Evolutionary conservation across 2,329 filamentous ascomycete species (phyloP).

Genomic region (Diaporthe sp.): DNA sequence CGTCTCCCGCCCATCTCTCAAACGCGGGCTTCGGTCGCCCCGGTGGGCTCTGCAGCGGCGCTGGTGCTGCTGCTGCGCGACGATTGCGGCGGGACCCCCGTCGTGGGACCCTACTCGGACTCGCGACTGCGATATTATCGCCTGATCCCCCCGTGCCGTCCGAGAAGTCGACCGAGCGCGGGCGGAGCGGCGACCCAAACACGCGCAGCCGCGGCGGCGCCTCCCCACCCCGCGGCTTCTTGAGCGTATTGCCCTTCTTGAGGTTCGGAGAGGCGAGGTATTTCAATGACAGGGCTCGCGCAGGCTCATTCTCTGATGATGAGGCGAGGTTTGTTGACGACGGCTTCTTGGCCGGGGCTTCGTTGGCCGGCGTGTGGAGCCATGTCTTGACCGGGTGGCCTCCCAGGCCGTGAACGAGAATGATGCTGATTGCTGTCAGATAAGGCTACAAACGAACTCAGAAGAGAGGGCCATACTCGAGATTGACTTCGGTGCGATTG

Average conservation of each 20-base stretch:
- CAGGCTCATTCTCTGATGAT: slow-evolving; percentile 28
- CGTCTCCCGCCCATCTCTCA: neutral
- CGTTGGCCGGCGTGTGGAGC: slow-evolving; percentile 41
- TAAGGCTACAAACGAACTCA: too few species aligned
- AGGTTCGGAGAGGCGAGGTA: slow-evolving; percentile 35
- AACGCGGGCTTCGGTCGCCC: neutral
- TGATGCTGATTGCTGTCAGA: slow-evolving; percentile 46
- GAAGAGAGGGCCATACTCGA: slow-evolving; percentile 48
- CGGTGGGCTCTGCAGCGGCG: slow-evolving; percentile 31
- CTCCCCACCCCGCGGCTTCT: slow-evolving; percentile 11
- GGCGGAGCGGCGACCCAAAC: slow-evolving; percentile 3
- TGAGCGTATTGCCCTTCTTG: slow-evolving; percentile 41
- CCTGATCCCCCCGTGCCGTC: neutral
- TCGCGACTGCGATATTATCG: neutral
- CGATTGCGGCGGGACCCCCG: slow-evolving; percentile 16
- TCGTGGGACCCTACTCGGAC: slow-evolving; percentile 42
- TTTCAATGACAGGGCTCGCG: slow-evolving; percentile 37
- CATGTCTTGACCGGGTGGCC: slow-evolving; percentile 52
- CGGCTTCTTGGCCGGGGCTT: neutral
- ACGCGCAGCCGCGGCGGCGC: neutral
- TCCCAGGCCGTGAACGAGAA: slow-evolving; percentile 51
- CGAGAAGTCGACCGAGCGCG: neutral
- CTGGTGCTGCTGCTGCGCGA: neutral
- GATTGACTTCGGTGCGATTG: slow-evolving; percentile 45
- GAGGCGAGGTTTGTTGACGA: neutral